phyloP scores from a whole-genome alignment of 1,139 yeast genomes.

The Sugiyamaella grinbergsii region DNA sequence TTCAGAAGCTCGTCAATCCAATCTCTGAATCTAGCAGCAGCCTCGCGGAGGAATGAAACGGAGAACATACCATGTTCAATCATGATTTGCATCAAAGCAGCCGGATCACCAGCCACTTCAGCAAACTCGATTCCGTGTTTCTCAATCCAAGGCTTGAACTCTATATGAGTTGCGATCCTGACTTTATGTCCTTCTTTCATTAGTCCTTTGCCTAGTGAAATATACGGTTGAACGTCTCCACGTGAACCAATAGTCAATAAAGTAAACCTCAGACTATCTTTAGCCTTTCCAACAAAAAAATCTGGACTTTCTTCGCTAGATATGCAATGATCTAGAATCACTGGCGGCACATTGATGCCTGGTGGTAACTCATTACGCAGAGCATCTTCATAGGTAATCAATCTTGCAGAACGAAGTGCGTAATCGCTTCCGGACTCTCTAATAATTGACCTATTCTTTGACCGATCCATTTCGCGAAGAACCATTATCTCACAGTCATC shows the following conservation, averaged over 20 bases:
- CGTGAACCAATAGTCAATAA: conserved; percentile 88
- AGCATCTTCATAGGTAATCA: conserved; percentile 40
- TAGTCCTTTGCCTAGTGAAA: conserved; percentile 82
- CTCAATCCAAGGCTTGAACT: conserved; percentile 74
- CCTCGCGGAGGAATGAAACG: conserved; percentile 80
- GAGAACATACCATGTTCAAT: conserved; percentile 88
- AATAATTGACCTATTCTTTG: conserved; percentile 35
- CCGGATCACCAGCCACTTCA: conserved; percentile 89
- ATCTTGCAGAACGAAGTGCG: conserved; percentile 36
- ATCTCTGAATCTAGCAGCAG: conserved; percentile 69
- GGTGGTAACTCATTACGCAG: conserved; percentile 26
- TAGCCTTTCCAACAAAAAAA: conserved; percentile 28
- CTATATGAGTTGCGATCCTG: conserved; percentile 81
- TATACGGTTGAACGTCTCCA: conserved; percentile 96
- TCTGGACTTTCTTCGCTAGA: conserved; percentile 21
- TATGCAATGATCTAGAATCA: conserved; percentile 31
- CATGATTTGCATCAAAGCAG: conserved; percentile 89
- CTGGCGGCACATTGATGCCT: conserved; percentile 33
- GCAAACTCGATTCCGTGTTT: conserved; percentile 66
- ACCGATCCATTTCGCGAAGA: conserved; percentile 52
- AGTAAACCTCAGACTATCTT: conserved; percentile 56
- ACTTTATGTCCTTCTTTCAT: conserved; percentile 79
- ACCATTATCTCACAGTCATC: conserved; percentile 70
- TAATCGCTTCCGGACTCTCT: conserved; percentile 20
- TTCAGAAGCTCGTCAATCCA: conserved; percentile 76